A percentile compares a stretch with the other conserved stretches of the same genome.
Evolutionary conservation across 192 early-diverging fungal genomes (phyloP).

Genomic region (Rhizophagus prolifer): DNA sequence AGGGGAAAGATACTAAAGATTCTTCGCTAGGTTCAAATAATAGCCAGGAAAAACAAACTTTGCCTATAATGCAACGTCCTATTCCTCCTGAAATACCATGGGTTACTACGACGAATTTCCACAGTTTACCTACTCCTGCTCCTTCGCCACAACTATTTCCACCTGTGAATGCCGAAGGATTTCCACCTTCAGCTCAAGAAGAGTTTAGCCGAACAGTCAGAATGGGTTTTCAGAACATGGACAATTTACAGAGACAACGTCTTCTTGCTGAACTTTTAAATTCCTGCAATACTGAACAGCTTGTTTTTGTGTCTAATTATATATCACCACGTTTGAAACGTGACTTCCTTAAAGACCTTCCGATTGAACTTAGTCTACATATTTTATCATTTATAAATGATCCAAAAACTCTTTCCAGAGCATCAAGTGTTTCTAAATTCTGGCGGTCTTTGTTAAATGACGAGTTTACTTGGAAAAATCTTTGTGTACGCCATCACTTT

Average conservation of each 20-base stretch:
- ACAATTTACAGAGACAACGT: constrained; percentile 25
- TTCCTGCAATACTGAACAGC: constrained; percentile 50
- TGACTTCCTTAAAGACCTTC: constrained; percentile 84
- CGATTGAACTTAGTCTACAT: constrained; percentile 73
- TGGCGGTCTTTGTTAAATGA: constrained; percentile 57
- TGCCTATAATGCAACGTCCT: constrained; percentile 13
- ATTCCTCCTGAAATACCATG: constrained; percentile 19
- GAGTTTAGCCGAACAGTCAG: constrained; percentile 24
- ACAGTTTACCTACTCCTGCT: constrained; percentile 24
- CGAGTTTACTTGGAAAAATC: constrained; percentile 45
- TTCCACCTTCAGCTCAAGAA: not conserved
- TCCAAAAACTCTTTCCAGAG: constrained; percentile 68
- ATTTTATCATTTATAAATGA: constrained; percentile 87
- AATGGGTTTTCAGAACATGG: constrained; percentile 31
- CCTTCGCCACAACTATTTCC: constrained; percentile 30
- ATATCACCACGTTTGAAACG: constrained; percentile 73
- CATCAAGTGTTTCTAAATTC: constrained; percentile 67
- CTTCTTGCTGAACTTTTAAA: constrained; percentile 50
- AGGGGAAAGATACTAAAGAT: not conserved
- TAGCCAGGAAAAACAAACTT: constrained; percentile 1
- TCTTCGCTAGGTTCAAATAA: not conserved
- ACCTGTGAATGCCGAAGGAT: not conserved
- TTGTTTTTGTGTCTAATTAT: constrained; percentile 47
- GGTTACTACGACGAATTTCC: constrained; percentile 28
- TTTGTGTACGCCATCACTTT: constrained; percentile 43